Conservation (phyloP, 2,329 filamentous ascomycete species). For the Cercospora sp. region DNA sequence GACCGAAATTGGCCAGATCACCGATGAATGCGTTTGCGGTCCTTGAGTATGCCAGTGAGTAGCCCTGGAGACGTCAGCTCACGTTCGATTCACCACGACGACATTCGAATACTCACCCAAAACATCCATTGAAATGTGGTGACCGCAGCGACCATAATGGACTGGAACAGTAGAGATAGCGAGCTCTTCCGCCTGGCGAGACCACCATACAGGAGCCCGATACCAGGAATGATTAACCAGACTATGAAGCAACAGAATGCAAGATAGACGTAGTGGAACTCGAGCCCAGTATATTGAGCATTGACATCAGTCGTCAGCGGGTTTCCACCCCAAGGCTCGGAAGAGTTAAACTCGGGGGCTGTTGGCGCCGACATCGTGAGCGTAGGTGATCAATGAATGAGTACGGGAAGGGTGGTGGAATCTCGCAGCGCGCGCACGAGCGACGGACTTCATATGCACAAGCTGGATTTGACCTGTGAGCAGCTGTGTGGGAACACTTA, state of each 20-base stretch:
- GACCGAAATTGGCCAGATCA: constrained; percentile 60
- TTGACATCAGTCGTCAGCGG: constrained; percentile 57
- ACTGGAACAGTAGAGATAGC: constrained; percentile 63
- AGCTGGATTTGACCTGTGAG: background rate
- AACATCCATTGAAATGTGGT: constrained; percentile 64
- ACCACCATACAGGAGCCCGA: constrained; percentile 65
- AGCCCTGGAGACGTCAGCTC: constrained; percentile 45
- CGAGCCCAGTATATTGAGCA: constrained; percentile 58
- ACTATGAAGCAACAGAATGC: constrained; percentile 61
- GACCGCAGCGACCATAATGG: constrained; percentile 58
- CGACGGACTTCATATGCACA: background rate
- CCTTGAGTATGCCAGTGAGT: constrained; percentile 62
- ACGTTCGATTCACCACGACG: background rate
- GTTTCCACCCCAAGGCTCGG: constrained; percentile 56
- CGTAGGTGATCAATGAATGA: background rate
- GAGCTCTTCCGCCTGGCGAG: constrained; percentile 63
- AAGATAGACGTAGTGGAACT: constrained; percentile 63
- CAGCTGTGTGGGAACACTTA: background rate
- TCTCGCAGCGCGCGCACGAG: background rate
- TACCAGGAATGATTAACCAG: constrained; percentile 66
- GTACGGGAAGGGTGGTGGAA: background rate
- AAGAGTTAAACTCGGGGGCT: constrained; percentile 43
- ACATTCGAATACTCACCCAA: constrained; percentile 38
- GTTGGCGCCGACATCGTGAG: background rate
- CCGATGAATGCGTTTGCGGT: constrained; percentile 64